Conservation (phyloP, 228 moss, liverwort and hornwort species). For the Sphagnum magellanicum region DNA sequence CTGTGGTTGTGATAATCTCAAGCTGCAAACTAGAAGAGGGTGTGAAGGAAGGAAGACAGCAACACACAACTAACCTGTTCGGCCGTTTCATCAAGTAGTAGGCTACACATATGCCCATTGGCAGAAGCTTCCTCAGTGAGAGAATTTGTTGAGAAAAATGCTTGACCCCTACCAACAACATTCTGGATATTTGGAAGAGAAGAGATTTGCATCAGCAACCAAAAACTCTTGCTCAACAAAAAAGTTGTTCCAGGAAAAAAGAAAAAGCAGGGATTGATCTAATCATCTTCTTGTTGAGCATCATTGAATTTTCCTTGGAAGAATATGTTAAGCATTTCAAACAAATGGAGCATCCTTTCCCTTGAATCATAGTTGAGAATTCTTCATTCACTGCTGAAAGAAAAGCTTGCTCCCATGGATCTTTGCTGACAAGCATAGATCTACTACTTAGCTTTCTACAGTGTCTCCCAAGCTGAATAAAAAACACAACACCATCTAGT, state of each 20-base stretch:
- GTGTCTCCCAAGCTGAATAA: too few relatives aligned
- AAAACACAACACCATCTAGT: too few relatives aligned
- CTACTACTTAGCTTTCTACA: too few relatives aligned
- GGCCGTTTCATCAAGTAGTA: constrained; percentile 87
- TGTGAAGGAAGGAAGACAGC: background rate
- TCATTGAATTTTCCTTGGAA: background rate
- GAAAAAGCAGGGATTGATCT: background rate
- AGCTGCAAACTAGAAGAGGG: background rate
- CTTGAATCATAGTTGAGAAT: too few relatives aligned
- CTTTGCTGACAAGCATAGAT: too few relatives aligned
- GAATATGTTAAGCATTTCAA: background rate
- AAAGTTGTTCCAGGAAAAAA: background rate
- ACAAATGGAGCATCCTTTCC: background rate
- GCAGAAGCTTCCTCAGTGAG: constrained; percentile 59
- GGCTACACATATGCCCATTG: constrained; percentile 24
- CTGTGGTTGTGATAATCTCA: background rate
- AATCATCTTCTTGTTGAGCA: background rate
- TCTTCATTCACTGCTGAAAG: too few relatives aligned
- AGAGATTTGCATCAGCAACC: background rate
- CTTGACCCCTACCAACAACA: constrained; percentile 35
- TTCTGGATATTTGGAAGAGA: constrained; percentile 7
- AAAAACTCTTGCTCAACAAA: constrained; percentile 5
- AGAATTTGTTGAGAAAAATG: constrained; percentile 46
- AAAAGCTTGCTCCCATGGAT: too few relatives aligned
- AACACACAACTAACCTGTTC: constrained; percentile 43